Evolutionary conservation across 441 rosid species (phyloP).

Genomic region (Euphorbia schlechtendalii): DNA sequence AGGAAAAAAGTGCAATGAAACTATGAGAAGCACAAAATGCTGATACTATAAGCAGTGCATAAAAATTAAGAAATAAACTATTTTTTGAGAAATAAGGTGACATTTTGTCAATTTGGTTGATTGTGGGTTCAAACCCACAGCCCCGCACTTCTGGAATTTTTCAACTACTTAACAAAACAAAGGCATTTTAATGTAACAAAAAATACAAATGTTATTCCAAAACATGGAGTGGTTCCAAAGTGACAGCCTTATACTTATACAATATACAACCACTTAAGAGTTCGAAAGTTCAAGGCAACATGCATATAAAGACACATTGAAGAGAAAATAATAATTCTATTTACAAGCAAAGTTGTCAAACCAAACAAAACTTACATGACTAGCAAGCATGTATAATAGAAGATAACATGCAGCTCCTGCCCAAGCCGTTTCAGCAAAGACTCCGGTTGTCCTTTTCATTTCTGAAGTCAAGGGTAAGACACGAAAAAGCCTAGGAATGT

Average conservation of each 20-base stretch:
- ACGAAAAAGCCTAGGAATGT: slow-evolving; percentile 69
- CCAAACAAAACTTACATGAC: slow-evolving; percentile 70
- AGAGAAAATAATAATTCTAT: not conserved
- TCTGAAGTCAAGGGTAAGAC: slow-evolving; percentile 72
- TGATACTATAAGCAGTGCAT: not conserved
- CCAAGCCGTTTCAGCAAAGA: slow-evolving; percentile 96
- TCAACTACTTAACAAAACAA: not conserved
- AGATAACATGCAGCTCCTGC: slow-evolving; percentile 96
- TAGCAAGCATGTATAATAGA: slow-evolving; percentile 91
- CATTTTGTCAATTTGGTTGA: too few relatives aligned
- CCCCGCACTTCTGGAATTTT: too few relatives aligned
- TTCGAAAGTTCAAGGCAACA: not conserved
- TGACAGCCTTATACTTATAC: too few relatives aligned
- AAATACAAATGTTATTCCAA: not conserved
- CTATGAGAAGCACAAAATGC: not conserved
- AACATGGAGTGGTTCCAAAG: not conserved
- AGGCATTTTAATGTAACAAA: too few relatives aligned
- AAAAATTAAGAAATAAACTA: not conserved
- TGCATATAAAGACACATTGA: not conserved
- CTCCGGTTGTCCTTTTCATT: slow-evolving; percentile 92
- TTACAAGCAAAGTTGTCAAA: slow-evolving; percentile 1
- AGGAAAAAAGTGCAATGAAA: not conserved
- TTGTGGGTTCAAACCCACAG: too few relatives aligned
- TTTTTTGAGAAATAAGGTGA: too few relatives aligned
- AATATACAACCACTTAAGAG: not conserved